phyloP scores from a whole-genome alignment of 2,329 filamentous ascomycete genomes.

The Hirsutella minnesotensis region DNA sequence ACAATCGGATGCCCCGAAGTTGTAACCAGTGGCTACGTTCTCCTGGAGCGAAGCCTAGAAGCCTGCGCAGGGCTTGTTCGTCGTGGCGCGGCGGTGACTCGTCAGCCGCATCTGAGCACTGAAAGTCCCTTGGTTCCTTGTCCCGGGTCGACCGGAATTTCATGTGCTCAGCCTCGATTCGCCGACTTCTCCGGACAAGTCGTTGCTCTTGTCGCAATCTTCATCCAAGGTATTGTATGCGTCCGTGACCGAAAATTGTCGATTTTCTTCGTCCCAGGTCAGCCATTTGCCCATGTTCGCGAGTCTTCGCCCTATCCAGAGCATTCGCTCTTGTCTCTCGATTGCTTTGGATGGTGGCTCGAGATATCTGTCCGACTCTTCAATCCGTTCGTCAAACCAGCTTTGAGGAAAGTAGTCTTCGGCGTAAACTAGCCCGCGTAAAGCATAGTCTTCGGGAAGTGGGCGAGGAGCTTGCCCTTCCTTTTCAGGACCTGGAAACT shows the following conservation, averaged over 20 bases:
- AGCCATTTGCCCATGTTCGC: constrained; percentile 31
- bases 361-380: constrained; percentile 57
- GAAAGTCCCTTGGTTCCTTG: no score
- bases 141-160: no score
- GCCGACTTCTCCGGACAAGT: no score
- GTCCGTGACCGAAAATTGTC: constrained; percentile 26
- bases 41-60: no score
- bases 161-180: no score
- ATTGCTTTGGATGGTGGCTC: constrained; percentile 47
- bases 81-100: no score
- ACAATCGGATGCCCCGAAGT: no score
- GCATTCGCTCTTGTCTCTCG: constrained; percentile 44
- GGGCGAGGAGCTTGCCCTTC: constrained; percentile 32
- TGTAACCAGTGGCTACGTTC: no score
- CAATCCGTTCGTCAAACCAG: constrained; percentile 49
- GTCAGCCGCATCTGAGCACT: no score
- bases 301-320: constrained; percentile 44
- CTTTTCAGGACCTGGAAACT: constrained; percentile 35
- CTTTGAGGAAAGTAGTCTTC: constrained; percentile 43
- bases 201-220: no score
- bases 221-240: constrained; percentile 18
- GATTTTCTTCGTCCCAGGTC: constrained; percentile 24
- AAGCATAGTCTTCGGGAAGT: constrained; percentile 56
- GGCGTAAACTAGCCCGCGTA: constrained; percentile 51
- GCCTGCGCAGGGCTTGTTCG: no score